Base-by-base conservation (phyloP, 129 eudicot genomes). In the Pseudognaphalium luteoalbum region DNA sequence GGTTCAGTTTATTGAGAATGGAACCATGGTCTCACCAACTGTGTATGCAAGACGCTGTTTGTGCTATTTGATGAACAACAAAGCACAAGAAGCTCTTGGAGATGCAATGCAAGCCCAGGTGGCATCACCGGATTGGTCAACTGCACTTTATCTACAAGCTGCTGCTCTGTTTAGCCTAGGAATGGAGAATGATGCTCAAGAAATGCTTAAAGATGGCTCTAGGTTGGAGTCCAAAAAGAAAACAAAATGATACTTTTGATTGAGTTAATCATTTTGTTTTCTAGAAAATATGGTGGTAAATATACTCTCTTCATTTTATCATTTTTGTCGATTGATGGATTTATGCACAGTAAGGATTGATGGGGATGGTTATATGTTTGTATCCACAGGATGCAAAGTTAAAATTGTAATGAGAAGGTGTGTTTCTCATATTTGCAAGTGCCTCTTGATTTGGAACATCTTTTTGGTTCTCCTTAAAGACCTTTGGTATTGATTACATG, bases 31-130 rank as follows among this genome's bases (percentile, higher is more conserved):
- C 10, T 92, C 97, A 16, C 97, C 97, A 11, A 92, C 97, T 0
- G 84, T 92, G 17, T 87, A 80, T 70, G 91, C 89, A 3, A 83
- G 97, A 33, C 88, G 97, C 11, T 92, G 96, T 79, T 80, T 92
- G 74, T 72, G 88, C 56, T 92, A 87, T 79, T 71, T 92, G 87
- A 92, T 92, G 93, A 73, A 57, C 35, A 91, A 87, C 21, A 85
- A 87, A 93, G 87, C 91, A 33, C 88, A 92, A 78, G 93, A 92
- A 86, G 97, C 96, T 20, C 83, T 92, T 0, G 93, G 88, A 34
- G 97, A 92, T 77, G 97, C 97, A 6, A 84, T 89, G 96, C 91
- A 92, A 82, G 96, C 97, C 3, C 91, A 89, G 56, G 88, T 71
- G 35, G 77, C 89, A 39, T 80, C 87, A 9, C 93, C 93, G 0